These are phyloP conservation scores for Schizochytrium sp. DNA, from an alignment of 108 stramenopile genomes.

Conservation along the genomic window DNA sequence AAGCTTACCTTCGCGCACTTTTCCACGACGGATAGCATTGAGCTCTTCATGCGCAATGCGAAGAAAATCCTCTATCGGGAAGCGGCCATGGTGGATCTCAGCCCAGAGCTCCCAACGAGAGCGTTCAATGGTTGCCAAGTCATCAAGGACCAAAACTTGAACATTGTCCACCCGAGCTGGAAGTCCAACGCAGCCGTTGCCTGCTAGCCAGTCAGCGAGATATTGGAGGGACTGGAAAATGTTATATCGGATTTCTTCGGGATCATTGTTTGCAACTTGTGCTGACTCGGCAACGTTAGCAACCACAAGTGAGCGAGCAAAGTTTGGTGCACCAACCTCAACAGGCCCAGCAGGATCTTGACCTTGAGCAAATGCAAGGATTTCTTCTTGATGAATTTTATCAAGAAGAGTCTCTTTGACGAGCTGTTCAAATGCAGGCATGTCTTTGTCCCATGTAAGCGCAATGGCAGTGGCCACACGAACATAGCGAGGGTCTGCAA, in stretches of 20 bases:
- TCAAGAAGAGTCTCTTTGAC: neutral
- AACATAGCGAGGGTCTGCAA: slow-evolving; percentile 31
- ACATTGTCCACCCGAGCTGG: neutral
- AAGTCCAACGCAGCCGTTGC: slow-evolving; percentile 56
- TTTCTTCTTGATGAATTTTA: neutral
- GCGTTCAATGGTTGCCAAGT: slow-evolving; percentile 47
- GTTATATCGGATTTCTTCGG: slow-evolving; percentile 45
- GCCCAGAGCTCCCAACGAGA: slow-evolving; percentile 57
- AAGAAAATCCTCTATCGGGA: neutral
- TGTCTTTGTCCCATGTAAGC: neutral
- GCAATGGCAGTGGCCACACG: slow-evolving; percentile 25
- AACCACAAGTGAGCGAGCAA: slow-evolving; percentile 1
- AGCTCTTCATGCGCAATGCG: slow-evolving; percentile 42
- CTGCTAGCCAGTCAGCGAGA: slow-evolving; percentile 51
- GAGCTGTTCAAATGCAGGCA: slow-evolving; percentile 1
- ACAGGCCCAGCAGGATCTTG: neutral
- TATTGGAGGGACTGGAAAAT: slow-evolving; percentile 54
- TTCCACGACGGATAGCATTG: slow-evolving; percentile 22
- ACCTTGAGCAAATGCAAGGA: slow-evolving; percentile 37
- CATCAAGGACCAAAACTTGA: slow-evolving; percentile 10
- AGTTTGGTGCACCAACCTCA: neutral
- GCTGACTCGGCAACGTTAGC: slow-evolving; percentile 37
- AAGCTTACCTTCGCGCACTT: neutral
- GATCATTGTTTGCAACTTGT: neutral
- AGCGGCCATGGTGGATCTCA: slow-evolving; percentile 26